Evolutionary conservation across 164 flowering plant species (phyloP).

Genomic region (Magnolia changhungtana): DNA sequence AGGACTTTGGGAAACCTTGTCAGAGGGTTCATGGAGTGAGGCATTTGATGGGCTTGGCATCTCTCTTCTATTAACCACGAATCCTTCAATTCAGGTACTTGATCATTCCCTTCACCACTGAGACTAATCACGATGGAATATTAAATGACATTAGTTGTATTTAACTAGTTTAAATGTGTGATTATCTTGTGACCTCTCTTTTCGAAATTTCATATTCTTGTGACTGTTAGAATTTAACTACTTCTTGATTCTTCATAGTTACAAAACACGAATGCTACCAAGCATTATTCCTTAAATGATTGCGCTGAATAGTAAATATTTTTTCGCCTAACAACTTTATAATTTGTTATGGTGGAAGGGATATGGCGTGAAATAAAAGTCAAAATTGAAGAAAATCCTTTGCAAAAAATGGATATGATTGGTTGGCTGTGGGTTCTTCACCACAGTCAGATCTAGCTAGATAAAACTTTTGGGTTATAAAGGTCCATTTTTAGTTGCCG

Average conservation of each 20-base stretch:
- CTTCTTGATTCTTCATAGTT: background rate
- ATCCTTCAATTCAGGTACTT: slow-evolving; percentile 86
- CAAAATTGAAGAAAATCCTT: background rate
- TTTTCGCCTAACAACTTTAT: no score
- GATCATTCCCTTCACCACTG: background rate
- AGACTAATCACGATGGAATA: background rate
- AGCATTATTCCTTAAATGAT: background rate
- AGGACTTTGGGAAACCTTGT: slow-evolving; percentile 72
- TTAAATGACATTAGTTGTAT: no score
- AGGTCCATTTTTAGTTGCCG: background rate
- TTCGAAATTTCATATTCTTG: background rate
- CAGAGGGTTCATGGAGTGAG: slow-evolving; percentile 67
- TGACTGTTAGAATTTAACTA: no score
- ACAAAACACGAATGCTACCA: background rate
- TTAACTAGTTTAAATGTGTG: background rate
- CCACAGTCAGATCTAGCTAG: background rate
- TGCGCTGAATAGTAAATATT: background rate
- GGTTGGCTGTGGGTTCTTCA: background rate
- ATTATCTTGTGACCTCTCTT: background rate
- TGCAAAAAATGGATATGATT: background rate
- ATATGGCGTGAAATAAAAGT: no score
- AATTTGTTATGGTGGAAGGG: no score
- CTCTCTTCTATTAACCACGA: slow-evolving; percentile 77
- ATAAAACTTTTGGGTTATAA: background rate
- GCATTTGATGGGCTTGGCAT: slow-evolving; percentile 86